Evolutionary conservation across 2,329 filamentous ascomycete species (phyloP), one percentile per base, ranked within the genome.

Genomic region (Diplodia scrobiculata): DNA sequence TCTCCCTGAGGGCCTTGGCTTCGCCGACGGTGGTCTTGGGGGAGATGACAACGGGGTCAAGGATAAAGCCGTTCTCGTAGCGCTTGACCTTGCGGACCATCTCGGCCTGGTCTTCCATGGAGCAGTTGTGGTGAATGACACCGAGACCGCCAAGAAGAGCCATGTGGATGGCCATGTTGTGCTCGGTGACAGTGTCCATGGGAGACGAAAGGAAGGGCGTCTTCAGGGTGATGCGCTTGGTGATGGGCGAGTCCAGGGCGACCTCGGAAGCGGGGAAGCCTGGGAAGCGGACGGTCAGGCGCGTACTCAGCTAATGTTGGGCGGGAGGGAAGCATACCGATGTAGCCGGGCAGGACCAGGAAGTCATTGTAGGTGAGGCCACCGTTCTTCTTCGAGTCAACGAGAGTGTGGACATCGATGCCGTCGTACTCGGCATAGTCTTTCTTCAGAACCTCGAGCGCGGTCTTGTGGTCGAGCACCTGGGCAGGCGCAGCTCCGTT

Each of bases 1-100:
- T 92, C 84, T 96, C 91, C 85, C 97, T 99, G 72, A 99, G 84
- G 36, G 89, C 89, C 80, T 90, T 94, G 67, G 92, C 94, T 80
- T 98, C 93, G 63, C 87, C 91, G 67, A 99, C 91, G 47, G 94
- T 97, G 70, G 92, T 96, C 71, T 85, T 86, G 68, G 91, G 91
- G 74, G 87, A 90, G 73, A 99, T 91, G 75, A 98, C 93, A 67
- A 99, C 88, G 51, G 95, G 95, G 76, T 99, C 96, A 54, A 92
- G 84, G 77, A 99, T 99, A 84, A 99, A 99, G 73, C 95, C 95
- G 83, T 99, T 99, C 84, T 99, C 95, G 80, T 92, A 99, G 75
- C 95, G 87, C 89, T 99, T 99, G 73, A 99, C 95, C 84, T 97
- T 98, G 80, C 92, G 88, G 72, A 99, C 91, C 95, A 99, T 99